Evolutionary conservation across 768 basidiomycete species (phyloP).

Genomic region (Amanita inopinata): DNA sequence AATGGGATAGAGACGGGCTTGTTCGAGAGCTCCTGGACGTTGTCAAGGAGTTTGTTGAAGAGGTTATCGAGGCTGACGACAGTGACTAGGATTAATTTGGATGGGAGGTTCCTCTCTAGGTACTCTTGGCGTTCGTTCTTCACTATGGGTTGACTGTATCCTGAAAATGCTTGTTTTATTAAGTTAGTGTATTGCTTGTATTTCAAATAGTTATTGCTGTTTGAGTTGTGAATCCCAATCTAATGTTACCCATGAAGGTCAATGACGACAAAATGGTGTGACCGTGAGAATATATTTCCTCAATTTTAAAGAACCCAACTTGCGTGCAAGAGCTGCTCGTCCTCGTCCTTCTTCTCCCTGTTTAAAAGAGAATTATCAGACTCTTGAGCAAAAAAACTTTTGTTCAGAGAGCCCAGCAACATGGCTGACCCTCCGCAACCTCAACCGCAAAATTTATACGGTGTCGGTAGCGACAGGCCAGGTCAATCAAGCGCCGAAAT

Average conservation of each 20-base stretch:
- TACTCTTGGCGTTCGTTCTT: neutral
- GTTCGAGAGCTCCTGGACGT: conserved; percentile 46
- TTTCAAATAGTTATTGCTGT: neutral
- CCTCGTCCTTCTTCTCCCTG: no score
- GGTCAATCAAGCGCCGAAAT: conserved; percentile 28
- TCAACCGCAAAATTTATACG: conserved; percentile 7
- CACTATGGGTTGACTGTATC: conserved; percentile 2
- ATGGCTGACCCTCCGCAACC: conserved; percentile 10
- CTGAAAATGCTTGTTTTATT: conserved; percentile 5
- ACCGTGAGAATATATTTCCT: no score
- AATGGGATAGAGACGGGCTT: conserved; percentile 75
- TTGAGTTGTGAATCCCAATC: no score
- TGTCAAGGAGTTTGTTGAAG: conserved; percentile 58
- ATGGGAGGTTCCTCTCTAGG: neutral
- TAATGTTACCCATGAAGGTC: no score
- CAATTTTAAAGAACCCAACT: no score
- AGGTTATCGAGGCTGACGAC: conserved; percentile 29
- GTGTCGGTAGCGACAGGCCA: conserved; percentile 17
- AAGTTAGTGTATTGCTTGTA: conserved; percentile 3
- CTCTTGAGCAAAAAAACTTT: neutral
- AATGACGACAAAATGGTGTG: no score
- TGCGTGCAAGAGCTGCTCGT: no score
- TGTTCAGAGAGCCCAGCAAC: neutral
- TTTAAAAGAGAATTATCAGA: neutral
- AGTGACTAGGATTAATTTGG: neutral